These are phyloP conservation scores for Didymella sp. DNA, from an alignment of 2,329 filamentous ascomycete species.

Conservation along the genomic window DNA sequence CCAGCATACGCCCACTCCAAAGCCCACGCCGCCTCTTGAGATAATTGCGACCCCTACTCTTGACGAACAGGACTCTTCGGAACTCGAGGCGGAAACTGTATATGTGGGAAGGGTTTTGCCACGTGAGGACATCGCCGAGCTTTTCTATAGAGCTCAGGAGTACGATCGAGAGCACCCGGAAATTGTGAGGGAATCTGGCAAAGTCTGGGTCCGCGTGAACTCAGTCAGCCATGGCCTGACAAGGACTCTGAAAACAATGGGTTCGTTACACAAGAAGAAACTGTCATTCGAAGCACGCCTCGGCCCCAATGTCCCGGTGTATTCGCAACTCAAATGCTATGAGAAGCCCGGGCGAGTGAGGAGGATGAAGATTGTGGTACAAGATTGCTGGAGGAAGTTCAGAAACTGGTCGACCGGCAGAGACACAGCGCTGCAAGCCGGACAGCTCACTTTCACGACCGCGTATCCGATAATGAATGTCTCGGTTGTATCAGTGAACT, in stretches of 20 bases:
- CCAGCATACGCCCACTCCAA: background rate
- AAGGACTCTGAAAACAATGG: slow-evolving; percentile 5
- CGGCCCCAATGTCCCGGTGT: background rate
- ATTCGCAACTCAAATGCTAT: background rate
- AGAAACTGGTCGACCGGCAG: slow-evolving; percentile 10
- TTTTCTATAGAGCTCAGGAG: slow-evolving; percentile 5
- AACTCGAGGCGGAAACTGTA: background rate
- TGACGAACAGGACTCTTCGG: background rate
- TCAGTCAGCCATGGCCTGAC: slow-evolving; percentile 2
- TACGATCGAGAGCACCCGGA: slow-evolving; percentile 5
- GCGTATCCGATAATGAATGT: background rate
- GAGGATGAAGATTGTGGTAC: slow-evolving; percentile 1
- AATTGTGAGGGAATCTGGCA: background rate
- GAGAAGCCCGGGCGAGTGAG: slow-evolving; percentile 7
- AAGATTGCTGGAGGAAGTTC: slow-evolving; percentile 8
- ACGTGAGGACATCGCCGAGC: slow-evolving; percentile 9
- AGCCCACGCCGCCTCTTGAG: background rate
- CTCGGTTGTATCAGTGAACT: background rate
- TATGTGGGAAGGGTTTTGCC: background rate
- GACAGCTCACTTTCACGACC: background rate
- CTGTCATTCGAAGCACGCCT: slow-evolving; percentile 2
- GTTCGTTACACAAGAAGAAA: background rate
- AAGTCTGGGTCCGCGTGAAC: slow-evolving; percentile 13
- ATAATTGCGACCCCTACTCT: background rate
- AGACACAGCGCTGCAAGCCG: slow-evolving; percentile 1